These are phyloP conservation scores for Populus alba DNA, from an alignment of 345 rosid species.

Conservation along the genomic window DNA sequence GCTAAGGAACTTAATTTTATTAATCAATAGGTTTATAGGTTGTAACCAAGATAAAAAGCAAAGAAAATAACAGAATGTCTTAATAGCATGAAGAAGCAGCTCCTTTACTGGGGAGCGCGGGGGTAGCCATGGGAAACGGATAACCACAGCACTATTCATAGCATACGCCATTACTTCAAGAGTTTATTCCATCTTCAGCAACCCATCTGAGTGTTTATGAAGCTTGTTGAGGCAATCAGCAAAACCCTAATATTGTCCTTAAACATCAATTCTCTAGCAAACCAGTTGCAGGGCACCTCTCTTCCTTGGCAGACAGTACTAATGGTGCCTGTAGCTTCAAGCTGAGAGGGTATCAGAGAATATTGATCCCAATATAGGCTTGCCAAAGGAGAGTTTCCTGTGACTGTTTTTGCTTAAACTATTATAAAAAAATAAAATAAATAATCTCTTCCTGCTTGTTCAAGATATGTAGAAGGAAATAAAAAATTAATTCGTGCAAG, in stretches of 20 bases:
- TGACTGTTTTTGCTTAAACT: slow-evolving; percentile 30
- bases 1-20: background rate
- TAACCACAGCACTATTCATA: background rate
- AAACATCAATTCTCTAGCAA: slow-evolving; percentile 5
- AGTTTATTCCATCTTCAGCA: slow-evolving; percentile 18
- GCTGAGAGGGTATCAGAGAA: too few relatives aligned
- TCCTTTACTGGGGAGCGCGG: too few relatives aligned
- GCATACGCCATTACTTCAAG: slow-evolving; percentile 18
- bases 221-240: background rate
- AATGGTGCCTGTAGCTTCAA: too few relatives aligned
- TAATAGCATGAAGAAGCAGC: background rate
- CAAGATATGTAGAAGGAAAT: too few relatives aligned
- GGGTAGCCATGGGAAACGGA: background rate
- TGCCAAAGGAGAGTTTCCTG: slow-evolving; percentile 58
- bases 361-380: background rate
- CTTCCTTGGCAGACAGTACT: slow-evolving; percentile 21
- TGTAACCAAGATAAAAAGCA: slow-evolving; percentile 21
- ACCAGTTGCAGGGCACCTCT: slow-evolving; percentile 28
- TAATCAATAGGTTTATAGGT: background rate
- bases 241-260: background rate
- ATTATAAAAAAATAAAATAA: too few relatives aligned
- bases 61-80: background rate
- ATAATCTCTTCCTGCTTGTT: too few relatives aligned
- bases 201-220: slow-evolving; percentile 6
- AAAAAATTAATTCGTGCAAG: too few relatives aligned